These are phyloP conservation scores for Tylopilus felleus DNA, from an alignment of 768 basidiomycete species.

Conservation along the genomic window DNA sequence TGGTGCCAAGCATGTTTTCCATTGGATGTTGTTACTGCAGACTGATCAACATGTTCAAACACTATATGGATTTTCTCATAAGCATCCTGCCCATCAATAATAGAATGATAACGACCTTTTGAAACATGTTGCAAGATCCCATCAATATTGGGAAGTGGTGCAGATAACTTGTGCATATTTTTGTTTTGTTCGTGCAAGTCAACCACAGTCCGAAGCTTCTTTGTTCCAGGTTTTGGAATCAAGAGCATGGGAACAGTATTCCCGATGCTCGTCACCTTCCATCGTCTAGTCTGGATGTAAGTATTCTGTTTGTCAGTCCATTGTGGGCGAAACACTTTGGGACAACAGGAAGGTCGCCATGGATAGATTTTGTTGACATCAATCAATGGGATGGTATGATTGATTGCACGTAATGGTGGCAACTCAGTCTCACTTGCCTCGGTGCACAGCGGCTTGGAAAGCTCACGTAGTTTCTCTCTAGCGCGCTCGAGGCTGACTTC, in stretches of 20 bases:
- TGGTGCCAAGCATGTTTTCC: too few relatives aligned
- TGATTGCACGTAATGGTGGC: not conserved
- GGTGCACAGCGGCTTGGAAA: too few relatives aligned
- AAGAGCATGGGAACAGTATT: conserved; percentile 7
- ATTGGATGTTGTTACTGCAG: too few relatives aligned
- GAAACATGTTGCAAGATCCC: conserved; percentile 1
- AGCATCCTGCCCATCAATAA: too few relatives aligned
- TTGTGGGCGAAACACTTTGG: not conserved
- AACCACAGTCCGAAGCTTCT: not conserved
- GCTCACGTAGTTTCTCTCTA: too few relatives aligned
- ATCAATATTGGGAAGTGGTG: conserved; percentile 18
- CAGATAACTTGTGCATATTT: conserved; percentile 3
- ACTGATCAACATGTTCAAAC: too few relatives aligned
- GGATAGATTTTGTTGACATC: not conserved
- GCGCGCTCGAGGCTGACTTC: too few relatives aligned
- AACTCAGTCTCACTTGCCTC: too few relatives aligned
- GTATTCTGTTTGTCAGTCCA: not conserved
- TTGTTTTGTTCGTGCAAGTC: conserved; percentile 3
- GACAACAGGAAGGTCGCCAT: not conserved
- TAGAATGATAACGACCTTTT: not conserved
- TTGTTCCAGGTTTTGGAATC: not conserved
- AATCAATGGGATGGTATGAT: not conserved
- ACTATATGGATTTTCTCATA: not conserved
- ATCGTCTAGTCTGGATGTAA: not conserved
- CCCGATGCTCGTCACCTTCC: not conserved